A percentile compares a stretch with the other conserved stretches of the same genome.
phyloP scores from a whole-genome alignment of 75 land plant species.

The Sequoiadendron giganteum region DNA sequence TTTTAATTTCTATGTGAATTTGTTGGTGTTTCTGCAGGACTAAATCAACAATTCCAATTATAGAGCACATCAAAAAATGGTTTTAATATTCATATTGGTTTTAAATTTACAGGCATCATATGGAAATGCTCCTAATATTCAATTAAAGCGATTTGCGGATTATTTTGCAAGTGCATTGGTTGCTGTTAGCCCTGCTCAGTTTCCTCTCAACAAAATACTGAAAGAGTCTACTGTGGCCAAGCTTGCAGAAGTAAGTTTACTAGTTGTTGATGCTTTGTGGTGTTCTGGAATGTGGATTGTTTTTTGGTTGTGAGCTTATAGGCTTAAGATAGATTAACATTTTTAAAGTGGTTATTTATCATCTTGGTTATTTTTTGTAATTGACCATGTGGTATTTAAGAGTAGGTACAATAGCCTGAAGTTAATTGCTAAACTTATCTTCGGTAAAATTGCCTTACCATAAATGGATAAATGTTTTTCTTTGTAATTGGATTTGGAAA shows the following conservation, averaged over 20 bases:
- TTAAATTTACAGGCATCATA: constrained; percentile 53
- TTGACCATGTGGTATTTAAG: not conserved
- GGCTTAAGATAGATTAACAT: constrained; percentile 8
- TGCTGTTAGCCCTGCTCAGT: constrained; percentile 59
- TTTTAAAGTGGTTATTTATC: constrained; percentile 6
- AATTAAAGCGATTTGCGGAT: constrained; percentile 89
- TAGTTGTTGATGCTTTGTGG: not conserved
- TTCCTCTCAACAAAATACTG: constrained; percentile 81
- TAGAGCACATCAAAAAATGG: not conserved
- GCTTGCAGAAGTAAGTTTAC: constrained; percentile 57
- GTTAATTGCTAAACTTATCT: not conserved
- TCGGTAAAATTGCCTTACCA: not conserved
- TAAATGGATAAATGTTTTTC: not conserved
- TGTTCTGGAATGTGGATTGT: not conserved
- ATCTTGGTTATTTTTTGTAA: not conserved
- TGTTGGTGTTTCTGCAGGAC: not conserved
- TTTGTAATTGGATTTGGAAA: not conserved
- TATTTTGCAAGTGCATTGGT: constrained; percentile 78
- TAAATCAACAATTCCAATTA: not conserved
- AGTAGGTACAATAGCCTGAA: not conserved
- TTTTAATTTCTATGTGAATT: not conserved
- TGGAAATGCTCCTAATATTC: constrained; percentile 62
- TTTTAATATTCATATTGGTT: not conserved
- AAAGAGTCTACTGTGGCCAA: constrained; percentile 79
- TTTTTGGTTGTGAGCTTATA: not conserved